Conservation (phyloP, 257 asterid species). For the Parsonsia alboflavescens region DNA sequence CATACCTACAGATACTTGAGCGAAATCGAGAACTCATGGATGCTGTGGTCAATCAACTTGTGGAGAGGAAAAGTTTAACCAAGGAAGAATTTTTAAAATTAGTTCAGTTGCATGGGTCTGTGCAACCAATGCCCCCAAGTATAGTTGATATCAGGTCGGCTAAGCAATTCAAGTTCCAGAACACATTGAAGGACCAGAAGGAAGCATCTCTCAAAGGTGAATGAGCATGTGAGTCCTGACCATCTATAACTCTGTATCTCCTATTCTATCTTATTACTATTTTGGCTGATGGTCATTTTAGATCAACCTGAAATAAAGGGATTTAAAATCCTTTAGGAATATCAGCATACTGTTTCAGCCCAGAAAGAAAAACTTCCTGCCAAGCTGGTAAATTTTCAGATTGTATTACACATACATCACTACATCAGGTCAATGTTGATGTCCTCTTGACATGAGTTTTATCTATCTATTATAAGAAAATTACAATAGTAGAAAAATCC, state of each 20-base stretch:
- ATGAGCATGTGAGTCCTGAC: slow-evolving; percentile 15
- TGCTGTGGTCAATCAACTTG: slow-evolving; percentile 56
- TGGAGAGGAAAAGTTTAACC: slow-evolving; percentile 69
- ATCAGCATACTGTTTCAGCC: background rate
- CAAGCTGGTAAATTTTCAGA: background rate
- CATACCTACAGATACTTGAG: slow-evolving; percentile 55
- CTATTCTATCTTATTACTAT: background rate
- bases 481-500: background rate
- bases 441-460: background rate
- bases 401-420: too few species aligned
- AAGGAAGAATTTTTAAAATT: slow-evolving; percentile 64
- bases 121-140: slow-evolving; percentile 55
- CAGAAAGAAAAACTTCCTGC: background rate
- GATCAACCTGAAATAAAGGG: background rate
- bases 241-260: background rate
- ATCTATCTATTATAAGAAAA: background rate
- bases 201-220: slow-evolving; percentile 32
- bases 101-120: slow-evolving; percentile 71
- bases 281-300: background rate
- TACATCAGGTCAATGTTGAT: background rate
- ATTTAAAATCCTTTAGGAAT: background rate
- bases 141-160: slow-evolving; percentile 67
- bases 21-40: slow-evolving; percentile 66
- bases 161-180: slow-evolving; percentile 40
- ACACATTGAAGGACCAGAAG: slow-evolving; percentile 25